Evolutionary conservation across 169 alveolate species (phyloP), one percentile per base, ranked within the genome.

Genomic region (Eimeria maxima): DNA sequence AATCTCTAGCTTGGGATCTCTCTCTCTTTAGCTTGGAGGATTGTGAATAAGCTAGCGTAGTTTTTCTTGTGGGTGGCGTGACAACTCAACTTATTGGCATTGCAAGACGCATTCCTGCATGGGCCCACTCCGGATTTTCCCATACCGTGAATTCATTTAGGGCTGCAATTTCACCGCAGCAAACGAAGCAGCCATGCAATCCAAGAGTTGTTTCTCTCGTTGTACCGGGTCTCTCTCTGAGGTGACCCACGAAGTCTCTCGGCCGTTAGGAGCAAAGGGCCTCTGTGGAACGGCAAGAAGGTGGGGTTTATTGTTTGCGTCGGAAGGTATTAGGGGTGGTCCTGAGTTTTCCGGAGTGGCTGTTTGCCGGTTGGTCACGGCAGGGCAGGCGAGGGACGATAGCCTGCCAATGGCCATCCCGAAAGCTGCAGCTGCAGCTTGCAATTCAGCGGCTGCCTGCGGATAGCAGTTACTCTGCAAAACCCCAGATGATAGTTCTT

Each of bases 121-220:
- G 33, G 33, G 27, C 47, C 38, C 83, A 33, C 16, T 33, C 27
- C 18, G 20, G 50, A 38, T 8, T 6, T 33, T 8, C 53, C 83
- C 38, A 2, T 4, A 45, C 20, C 69, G 29, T 16, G 44, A 42
- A 33, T 6, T 6, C 27, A 55, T 55, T 87, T 74, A n/a, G 6
- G 83, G 94, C 65, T 87, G 67, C 50, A 87, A 22, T 24, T 60
- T 60, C 27, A 87, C 81, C 20, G 94, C 94, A 0, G 94, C 94
- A 87, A 87, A 87, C 7, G 94, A 87, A 6, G 94, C 94, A 10
- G 94, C 81, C 94, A 87, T 87, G 65, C 94, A 87, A 45, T 87
- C 42, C 50, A 87, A 65, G 5, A 87, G 65, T 27, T 87, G 94
- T 29, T 60, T 67, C 53, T 87, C 94, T 44, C 94, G 33, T 24